Conservation (phyloP, 1,139 yeast genomes). For the Blastobotrys serpentis region DNA sequence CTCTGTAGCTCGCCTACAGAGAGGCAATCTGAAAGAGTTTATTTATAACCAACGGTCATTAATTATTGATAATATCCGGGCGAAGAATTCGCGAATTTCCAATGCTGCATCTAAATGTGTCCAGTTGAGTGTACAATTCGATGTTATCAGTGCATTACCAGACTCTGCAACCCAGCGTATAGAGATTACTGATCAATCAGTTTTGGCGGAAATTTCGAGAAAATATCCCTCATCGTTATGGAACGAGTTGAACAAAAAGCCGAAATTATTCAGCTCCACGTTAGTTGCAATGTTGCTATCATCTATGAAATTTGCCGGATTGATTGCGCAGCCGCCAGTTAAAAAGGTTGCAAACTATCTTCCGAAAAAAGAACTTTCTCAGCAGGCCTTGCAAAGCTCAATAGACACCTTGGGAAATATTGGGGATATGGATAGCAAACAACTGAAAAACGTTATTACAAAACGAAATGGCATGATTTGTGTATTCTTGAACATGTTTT, state of each 20-base stretch:
- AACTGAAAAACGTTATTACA: slow-evolving; percentile 44
- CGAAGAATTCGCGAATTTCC: not conserved
- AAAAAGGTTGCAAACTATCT: slow-evolving; percentile 21
- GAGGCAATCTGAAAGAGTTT: slow-evolving; percentile 16
- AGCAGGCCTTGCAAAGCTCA: slow-evolving; percentile 17
- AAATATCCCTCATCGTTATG: slow-evolving; percentile 21
- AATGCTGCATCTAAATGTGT: slow-evolving; percentile 6
- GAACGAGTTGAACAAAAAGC: slow-evolving; percentile 18
- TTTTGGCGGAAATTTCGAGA: slow-evolving; percentile 22
- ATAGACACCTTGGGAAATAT: slow-evolving; percentile 27
- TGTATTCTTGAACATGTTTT: slow-evolving; percentile 28
- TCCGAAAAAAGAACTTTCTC: slow-evolving; percentile 23
- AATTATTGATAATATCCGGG: slow-evolving; percentile 9
- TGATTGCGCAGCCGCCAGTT: slow-evolving; percentile 26
- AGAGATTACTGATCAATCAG: slow-evolving; percentile 12
- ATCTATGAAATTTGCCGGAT: slow-evolving; percentile 20
- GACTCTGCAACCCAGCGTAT: slow-evolving; percentile 19
- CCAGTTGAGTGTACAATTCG: slow-evolving; percentile 17
- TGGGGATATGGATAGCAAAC: slow-evolving; percentile 47
- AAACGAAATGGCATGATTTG: slow-evolving; percentile 32
- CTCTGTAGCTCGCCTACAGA: slow-evolving; percentile 11
- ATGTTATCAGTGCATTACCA: slow-evolving; percentile 24
- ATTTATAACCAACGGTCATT: slow-evolving; percentile 5
- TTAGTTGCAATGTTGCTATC: slow-evolving; percentile 19
- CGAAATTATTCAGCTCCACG: slow-evolving; percentile 16